These are phyloP conservation scores for Capsicum chinense DNA, from an alignment of 257 asterid species.

Conservation along the genomic window DNA sequence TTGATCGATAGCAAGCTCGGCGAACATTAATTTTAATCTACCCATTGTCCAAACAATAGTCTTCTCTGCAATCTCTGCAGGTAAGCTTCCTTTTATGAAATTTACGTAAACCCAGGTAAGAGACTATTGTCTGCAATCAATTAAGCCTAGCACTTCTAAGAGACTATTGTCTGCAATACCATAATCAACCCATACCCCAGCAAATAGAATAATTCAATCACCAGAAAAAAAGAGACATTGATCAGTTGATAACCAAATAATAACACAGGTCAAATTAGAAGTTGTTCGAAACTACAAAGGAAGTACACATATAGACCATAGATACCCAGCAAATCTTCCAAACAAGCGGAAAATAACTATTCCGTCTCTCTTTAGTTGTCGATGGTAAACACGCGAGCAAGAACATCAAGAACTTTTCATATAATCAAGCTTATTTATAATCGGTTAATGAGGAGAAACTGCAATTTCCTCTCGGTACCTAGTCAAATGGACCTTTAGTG, in stretches of 20 bases:
- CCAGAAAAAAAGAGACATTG: constrained; percentile 25
- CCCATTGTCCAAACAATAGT: background rate
- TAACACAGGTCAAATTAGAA: background rate
- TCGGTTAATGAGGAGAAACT: background rate
- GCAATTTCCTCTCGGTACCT: constrained; percentile 65
- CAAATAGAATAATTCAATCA: constrained; percentile 29
- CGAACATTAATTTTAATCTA: background rate
- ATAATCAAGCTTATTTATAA: background rate
- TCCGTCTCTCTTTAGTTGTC: constrained; percentile 7
- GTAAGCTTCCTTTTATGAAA: background rate
- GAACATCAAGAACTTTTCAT: constrained; percentile 21
- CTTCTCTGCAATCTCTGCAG: background rate
- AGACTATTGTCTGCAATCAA: no score
- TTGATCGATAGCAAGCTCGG: background rate
- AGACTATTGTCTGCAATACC: constrained; percentile 40
- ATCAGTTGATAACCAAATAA: constrained; percentile 17
- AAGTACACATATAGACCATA: background rate
- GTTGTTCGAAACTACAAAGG: constrained; percentile 2
- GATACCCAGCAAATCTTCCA: background rate
- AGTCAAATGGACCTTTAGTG: constrained; percentile 58
- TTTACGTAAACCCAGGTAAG: background rate
- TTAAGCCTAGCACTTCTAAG: no score
- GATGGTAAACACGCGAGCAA: background rate
- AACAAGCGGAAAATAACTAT: background rate
- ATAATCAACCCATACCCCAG: constrained; percentile 29